Conservation (phyloP, 2,329 filamentous ascomycete species). For the Tolypocladium cylindrosporum region DNA sequence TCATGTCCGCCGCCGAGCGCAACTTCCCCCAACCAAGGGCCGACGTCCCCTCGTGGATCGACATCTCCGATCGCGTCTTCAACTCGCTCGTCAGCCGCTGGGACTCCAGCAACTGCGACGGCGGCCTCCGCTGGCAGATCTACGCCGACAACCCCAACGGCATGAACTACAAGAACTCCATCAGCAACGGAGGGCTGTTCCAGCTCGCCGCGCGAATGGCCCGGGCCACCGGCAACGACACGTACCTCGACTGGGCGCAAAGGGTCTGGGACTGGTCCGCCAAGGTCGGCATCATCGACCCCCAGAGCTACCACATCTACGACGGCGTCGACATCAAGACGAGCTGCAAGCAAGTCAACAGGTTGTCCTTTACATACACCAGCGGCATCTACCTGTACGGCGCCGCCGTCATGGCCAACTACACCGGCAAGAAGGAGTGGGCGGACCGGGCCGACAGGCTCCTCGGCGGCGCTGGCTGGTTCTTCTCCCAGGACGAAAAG, state of each 20-base stretch:
- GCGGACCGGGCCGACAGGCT: constrained; percentile 39
- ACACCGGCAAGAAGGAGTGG: constrained; percentile 45
- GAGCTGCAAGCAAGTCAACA: constrained; percentile 44
- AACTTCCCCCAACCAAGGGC: constrained; percentile 53
- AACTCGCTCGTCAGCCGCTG: constrained; percentile 60
- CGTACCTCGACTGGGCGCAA: constrained; percentile 56
- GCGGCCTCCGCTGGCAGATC: constrained; percentile 76
- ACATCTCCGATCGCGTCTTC: constrained; percentile 62
- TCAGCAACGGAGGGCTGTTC: constrained; percentile 77
- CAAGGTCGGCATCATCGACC: constrained; percentile 45
- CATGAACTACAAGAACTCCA: constrained; percentile 73
- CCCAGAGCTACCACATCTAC: constrained; percentile 39
- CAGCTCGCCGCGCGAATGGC: constrained; percentile 69
- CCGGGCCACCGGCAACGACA: constrained; percentile 56
- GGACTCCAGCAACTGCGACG: constrained; percentile 57
- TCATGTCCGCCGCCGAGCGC: constrained; percentile 58
- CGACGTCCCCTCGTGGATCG: constrained; percentile 50
- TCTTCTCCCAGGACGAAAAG: constrained; percentile 43
- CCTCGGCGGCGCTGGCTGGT: constrained; percentile 40
- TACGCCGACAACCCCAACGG: constrained; percentile 63
- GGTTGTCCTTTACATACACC: constrained; percentile 54
- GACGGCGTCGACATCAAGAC: constrained; percentile 49
- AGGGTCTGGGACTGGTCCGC: constrained; percentile 58
- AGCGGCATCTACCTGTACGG: constrained; percentile 57
- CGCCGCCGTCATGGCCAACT: constrained; percentile 52